A percentile compares a stretch with the other conserved stretches of the same genome.
Evolutionary conservation across 371 early-diverging fungal species (phyloP).

Genomic region (Phascolomyces articulosus): DNA sequence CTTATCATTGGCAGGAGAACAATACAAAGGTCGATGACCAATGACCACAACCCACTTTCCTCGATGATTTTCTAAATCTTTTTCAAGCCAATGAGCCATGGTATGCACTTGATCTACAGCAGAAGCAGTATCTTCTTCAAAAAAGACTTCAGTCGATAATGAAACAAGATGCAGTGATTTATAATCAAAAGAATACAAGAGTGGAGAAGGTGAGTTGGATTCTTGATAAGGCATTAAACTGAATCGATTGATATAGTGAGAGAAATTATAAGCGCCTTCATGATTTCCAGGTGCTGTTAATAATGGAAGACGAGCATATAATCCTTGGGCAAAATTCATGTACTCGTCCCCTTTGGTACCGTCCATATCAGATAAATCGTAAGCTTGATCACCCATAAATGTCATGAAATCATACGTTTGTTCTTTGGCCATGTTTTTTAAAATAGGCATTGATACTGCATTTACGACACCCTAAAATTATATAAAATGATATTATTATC

Average conservation of each 20-base stretch:
- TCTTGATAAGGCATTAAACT: constrained; percentile 17
- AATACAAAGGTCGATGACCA: constrained; percentile 30
- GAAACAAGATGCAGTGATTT: constrained; percentile 25
- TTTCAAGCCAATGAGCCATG: constrained; percentile 29
- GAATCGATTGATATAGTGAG: constrained; percentile 26
- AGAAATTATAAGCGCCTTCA: constrained; percentile 25
- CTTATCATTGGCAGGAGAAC: constrained; percentile 19
- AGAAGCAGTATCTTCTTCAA: constrained; percentile 3
- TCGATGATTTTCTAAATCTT: constrained; percentile 20
- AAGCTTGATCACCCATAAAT: constrained; percentile 29
- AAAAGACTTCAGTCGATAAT: constrained; percentile 18
- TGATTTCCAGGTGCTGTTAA: constrained; percentile 24
- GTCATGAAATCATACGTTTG: constrained; percentile 39
- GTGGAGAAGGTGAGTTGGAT: constrained; percentile 17
- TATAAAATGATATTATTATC: not conserved
- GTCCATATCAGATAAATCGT: constrained; percentile 25
- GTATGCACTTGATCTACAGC: constrained; percentile 9
- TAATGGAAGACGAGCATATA: constrained; percentile 25
- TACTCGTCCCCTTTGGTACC: constrained; percentile 26
- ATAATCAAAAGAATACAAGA: constrained; percentile 22
- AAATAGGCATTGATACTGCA: constrained; percentile 26
- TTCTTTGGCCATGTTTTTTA: constrained; percentile 17
- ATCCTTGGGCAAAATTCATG: constrained; percentile 22
- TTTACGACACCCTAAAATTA: constrained; percentile 30
- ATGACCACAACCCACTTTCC: constrained; percentile 37